Evolutionary conservation across 768 basidiomycete species (phyloP).

Genomic region (Russula dissimulans): DNA sequence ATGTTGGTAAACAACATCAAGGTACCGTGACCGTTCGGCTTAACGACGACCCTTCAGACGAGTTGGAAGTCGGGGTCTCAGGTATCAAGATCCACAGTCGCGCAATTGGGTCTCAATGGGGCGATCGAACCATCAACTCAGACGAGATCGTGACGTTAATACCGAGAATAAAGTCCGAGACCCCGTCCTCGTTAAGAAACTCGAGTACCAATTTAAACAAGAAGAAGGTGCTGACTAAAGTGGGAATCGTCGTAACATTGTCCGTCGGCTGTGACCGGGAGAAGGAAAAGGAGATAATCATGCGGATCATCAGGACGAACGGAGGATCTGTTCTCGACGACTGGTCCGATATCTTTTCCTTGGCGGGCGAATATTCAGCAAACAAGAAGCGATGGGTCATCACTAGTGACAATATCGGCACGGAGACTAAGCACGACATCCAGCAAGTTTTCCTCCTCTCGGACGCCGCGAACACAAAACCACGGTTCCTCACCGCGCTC

Average conservation of each 20-base stretch:
- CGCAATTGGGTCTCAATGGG: conserved; percentile 44
- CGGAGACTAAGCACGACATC: conserved; percentile 35
- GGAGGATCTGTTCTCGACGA: conserved; percentile 59
- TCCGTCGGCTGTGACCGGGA: conserved; percentile 30
- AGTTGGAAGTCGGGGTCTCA: conserved; percentile 29
- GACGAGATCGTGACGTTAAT: conserved; percentile 37
- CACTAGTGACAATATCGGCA: conserved; percentile 38
- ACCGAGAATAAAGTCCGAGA: conserved; percentile 30
- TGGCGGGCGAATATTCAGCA: conserved; percentile 42
- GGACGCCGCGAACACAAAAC: conserved; percentile 56
- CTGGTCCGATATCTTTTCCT: conserved; percentile 43
- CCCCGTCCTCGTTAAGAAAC: conserved; percentile 41
- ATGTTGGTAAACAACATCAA: conserved; percentile 25
- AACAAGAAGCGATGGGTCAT: conserved; percentile 46
- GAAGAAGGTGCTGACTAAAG: conserved; percentile 31
- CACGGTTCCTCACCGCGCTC: conserved; percentile 74
- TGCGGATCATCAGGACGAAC: conserved; percentile 35
- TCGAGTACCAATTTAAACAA: conserved; percentile 32
- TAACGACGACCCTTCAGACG: conserved; percentile 29
- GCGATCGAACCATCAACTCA: conserved; percentile 37
- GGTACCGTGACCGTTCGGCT: conserved; percentile 17
- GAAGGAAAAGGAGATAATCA: conserved; percentile 36
- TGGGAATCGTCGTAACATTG: conserved; percentile 53
- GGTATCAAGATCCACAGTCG: conserved; percentile 44
- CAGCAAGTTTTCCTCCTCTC: conserved; percentile 58